A percentile compares a stretch with the other conserved stretches of the same genome.
phyloP scores from a whole-genome alignment of 305 asterid genomes.

The Coffea humblotiana region DNA sequence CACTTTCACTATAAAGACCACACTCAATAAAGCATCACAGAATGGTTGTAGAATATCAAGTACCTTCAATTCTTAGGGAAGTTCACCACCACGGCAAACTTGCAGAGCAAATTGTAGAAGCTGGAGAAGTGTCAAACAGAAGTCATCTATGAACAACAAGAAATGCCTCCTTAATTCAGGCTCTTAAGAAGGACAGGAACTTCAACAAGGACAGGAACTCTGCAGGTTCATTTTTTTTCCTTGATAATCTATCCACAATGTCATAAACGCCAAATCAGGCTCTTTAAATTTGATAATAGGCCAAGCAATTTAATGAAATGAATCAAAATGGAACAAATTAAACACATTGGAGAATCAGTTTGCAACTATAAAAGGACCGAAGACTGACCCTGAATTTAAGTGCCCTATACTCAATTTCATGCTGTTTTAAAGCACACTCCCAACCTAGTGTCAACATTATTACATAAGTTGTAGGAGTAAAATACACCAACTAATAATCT shows the following conservation, averaged over 20 bases:
- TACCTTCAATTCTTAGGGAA: constrained; percentile 18
- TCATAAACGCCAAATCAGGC: not conserved
- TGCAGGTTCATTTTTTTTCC: constrained; percentile 49
- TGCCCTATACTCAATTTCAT: not conserved
- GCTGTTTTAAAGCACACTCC: not conserved
- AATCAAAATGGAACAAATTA: not conserved
- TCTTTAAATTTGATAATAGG: not conserved
- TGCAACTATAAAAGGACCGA: not conserved
- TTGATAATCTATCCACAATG: constrained; percentile 35
- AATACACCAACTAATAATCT: not conserved
- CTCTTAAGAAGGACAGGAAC: constrained; percentile 30
- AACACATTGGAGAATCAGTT: not conserved
- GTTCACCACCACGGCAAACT: constrained; percentile 11
- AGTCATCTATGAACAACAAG: constrained; percentile 15
- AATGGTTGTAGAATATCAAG: not conserved
- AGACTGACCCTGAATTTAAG: not conserved
- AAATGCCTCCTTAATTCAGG: constrained; percentile 14
- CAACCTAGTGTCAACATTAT: not conserved
- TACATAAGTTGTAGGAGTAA: not conserved
- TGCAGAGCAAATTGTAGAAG: constrained; percentile 8
- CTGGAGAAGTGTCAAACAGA: constrained; percentile 19
- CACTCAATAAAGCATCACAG: constrained; percentile 8
- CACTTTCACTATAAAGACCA: not conserved
- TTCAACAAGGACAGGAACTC: constrained; percentile 40
- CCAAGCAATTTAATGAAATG: constrained; percentile 4